Base-by-base conservation (phyloP, 139 green algal species). In the Yamagishiella unicocca region DNA sequence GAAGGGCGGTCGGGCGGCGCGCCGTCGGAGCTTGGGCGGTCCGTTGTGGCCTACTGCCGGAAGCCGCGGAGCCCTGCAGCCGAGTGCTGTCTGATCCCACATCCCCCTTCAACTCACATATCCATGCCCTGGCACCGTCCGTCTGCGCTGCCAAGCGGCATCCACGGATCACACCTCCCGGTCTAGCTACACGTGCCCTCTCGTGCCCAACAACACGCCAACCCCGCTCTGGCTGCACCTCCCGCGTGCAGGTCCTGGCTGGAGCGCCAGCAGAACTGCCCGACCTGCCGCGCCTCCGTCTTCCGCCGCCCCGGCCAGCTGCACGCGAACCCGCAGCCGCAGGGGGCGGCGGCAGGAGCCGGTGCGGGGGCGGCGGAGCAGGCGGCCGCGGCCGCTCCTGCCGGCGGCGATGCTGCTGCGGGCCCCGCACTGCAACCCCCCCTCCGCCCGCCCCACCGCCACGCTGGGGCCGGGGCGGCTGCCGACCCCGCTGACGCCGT, bases 221-320 rank as follows among this genome's bases (percentile, higher is more conserved):
- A 77, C 14, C 14, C 50, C 50, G 12, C 50, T 17, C 12, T 58
- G 14, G 14, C 50, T 58, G 50, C 50, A 25, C 14, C 14, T 17
- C 50, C 50, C 17, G 50, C 50, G 12, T 87, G 78, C 89, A 95
- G 94, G 83, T 98, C 97, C 2, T 99, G 98, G 98, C 92, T 99
- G 79, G 98, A 99, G 93, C 89, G 98, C 22, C 98, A 99, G 91
- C 98, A 99, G 86, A 98, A 95, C 92, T 98, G 96, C 93, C 96
- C 96, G n/a, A 99, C 95, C 3, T 99, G 97, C 93, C 92, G 98
- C n/a, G 94, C 91, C 1, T 89, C 95, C 10, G 96, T 99, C n/a
- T 93, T 98, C 73, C 91, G 64, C 66, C 90, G 50, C 42, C 76
- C 40, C 10, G 79, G 22, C 31, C 50, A 27, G 67, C 35, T 37